phyloP scores from a whole-genome alignment of 441 rosid genomes.

The Biscutella laevigata region DNA sequence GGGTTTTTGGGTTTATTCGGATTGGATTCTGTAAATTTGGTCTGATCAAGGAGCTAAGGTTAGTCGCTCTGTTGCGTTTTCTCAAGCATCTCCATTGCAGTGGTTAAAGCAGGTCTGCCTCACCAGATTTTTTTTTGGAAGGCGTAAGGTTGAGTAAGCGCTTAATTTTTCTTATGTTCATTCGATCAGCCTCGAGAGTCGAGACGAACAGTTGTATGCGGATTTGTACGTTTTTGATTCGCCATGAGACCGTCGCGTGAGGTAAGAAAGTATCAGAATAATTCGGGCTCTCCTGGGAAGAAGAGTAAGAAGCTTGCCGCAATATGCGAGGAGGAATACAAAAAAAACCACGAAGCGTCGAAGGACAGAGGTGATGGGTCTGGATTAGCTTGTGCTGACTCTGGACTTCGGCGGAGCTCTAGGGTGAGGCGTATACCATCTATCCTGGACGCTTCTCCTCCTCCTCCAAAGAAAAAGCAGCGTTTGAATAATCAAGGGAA shows the following conservation, averaged over 20 bases:
- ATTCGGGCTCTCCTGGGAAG: slow-evolving; percentile 48
- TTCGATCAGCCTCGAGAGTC: not conserved
- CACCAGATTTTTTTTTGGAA: not conserved
- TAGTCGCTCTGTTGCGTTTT: slow-evolving; percentile 15
- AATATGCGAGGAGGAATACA: slow-evolving; percentile 70
- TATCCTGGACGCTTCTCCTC: slow-evolving; percentile 74
- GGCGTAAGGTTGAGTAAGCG: not conserved
- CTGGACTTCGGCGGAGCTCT: slow-evolving; percentile 70
- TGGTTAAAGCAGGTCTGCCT: not conserved
- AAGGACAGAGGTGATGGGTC: slow-evolving; percentile 23
- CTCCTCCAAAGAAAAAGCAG: slow-evolving; percentile 54
- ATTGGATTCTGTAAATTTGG: not conserved
- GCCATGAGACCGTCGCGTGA: slow-evolving; percentile 57
- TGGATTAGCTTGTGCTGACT: slow-evolving; percentile 25
- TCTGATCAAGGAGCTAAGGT: slow-evolving; percentile 10
- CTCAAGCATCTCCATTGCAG: not conserved
- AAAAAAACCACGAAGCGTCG: slow-evolving; percentile 49
- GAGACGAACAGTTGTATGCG: not conserved
- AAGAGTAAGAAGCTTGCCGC: slow-evolving; percentile 92
- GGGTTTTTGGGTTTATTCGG: not conserved
- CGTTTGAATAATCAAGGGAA: slow-evolving; percentile 25
- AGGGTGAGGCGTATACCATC: slow-evolving; percentile 61
- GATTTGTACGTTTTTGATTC: slow-evolving; percentile 17
- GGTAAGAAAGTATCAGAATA: slow-evolving; percentile 25
- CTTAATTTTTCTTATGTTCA: not conserved